Evolutionary conservation across 2,329 filamentous ascomycete genomes (phyloP), one percentile per base, ranked within the genome.

Genomic region (Fusarium sp.): DNA sequence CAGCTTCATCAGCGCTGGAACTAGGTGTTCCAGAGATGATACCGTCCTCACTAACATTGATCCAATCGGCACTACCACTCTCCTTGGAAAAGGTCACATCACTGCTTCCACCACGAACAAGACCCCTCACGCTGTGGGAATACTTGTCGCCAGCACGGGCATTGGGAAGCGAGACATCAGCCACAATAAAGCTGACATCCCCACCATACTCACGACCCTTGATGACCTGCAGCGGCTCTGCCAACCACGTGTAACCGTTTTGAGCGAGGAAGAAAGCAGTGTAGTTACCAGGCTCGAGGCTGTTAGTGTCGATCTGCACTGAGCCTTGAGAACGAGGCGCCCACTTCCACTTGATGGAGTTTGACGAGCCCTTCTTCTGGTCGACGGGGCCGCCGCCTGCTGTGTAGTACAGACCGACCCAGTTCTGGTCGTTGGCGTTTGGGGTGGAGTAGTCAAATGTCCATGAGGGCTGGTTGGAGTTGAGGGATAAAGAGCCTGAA

Each of bases 391-490:
- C 80, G 25, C 80, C 80, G n/a, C 75, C 77, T 2, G 72, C 74
- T 13, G 74, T 65, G 40, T 73, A 61, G 65, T 79, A 83, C 6
- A 83, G 49, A 30, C 78, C 81, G 24, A 83, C 70, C 81, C 81
- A 83, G 66, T 83, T 83, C 18, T 63, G 74, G 5, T 61, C 32
- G 51, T 76, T 64, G 6, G 78, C 62, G 5, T 69, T 45, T 1
- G 69, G 40, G 0, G 79, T 81, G 8, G 74, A 71, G 68, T 82
- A 83, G 12, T 74, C 48, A 58, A 83, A 81, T 0, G 80, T 82
- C 47, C 79, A 76, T 13, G 66, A 64, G 11, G 74, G 40, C 15
- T 70, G 38, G 16, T 63, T 34, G 11, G 47, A 34, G 34, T 68
- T 63, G 54, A 69, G 43, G 29, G 70, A 74, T 34, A 74, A 54